phyloP scores from a whole-genome alignment of 305 asterid species.

The Plantago coronopus region DNA sequence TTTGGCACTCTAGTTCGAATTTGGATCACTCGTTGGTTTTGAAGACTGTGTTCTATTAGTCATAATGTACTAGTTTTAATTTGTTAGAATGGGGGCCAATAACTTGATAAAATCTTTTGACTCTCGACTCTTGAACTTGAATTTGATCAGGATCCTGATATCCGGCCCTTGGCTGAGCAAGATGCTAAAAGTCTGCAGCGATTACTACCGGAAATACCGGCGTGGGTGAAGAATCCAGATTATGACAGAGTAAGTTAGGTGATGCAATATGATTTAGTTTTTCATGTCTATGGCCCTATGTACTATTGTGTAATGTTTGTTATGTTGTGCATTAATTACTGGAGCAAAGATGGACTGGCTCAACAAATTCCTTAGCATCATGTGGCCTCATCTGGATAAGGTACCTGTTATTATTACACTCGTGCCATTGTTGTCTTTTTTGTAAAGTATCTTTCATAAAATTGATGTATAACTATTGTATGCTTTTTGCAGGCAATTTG shows the following conservation, averaged over 20 bases:
- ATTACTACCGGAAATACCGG: conserved; percentile 82
- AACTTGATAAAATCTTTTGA: conserved; percentile 1
- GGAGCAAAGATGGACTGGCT: conserved; percentile 85
- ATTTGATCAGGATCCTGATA: conserved; percentile 68
- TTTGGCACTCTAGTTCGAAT: background rate
- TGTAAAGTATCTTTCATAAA: conserved; percentile 3
- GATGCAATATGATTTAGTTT: conserved; percentile 13
- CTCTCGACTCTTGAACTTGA: no score
- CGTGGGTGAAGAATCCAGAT: conserved; percentile 93
- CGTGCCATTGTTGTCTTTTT: conserved; percentile 10
- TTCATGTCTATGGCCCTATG: background rate
- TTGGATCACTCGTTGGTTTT: background rate
- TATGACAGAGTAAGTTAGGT: conserved; percentile 78
- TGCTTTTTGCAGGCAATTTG: conserved; percentile 72
- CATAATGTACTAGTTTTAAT: background rate
- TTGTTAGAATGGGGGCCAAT: background rate
- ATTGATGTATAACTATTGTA: conserved; percentile 7
- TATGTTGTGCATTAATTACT: conserved; percentile 18
- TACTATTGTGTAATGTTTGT: conserved; percentile 21
- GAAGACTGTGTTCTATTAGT: background rate
- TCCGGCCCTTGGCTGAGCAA: conserved; percentile 79
- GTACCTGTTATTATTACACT: conserved; percentile 31
- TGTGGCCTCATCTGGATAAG: conserved; percentile 78
- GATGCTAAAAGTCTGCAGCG: conserved; percentile 58
- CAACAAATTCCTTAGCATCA: conserved; percentile 38